These are phyloP conservation scores for Ceratobasidium sp. DNA, from an alignment of 1,284 basidiomycete species.

Conservation along the genomic window DNA sequence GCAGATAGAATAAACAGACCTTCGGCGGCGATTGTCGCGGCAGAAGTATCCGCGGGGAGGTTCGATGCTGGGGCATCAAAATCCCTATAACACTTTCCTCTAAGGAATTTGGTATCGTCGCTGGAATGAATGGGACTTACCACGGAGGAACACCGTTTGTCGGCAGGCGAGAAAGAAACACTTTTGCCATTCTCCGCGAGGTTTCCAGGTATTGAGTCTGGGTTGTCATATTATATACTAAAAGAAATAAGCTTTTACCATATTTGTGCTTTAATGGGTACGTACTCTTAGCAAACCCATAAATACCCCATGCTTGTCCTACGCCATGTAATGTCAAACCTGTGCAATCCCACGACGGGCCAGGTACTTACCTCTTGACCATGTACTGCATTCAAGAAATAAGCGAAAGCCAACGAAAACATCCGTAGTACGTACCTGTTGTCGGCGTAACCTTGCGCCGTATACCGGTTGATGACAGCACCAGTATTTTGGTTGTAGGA, in stretches of 20 bases:
- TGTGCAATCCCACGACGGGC: background rate
- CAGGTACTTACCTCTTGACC: constrained; percentile 60
- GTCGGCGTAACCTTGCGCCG: constrained; percentile 70
- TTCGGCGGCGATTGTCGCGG: constrained; percentile 67
- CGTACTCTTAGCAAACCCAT: constrained; percentile 74
- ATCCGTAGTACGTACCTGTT: constrained; percentile 55
- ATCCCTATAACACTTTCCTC: constrained; percentile 61
- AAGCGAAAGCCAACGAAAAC: background rate
- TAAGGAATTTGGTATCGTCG: constrained; percentile 13
- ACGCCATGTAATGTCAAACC: background rate
- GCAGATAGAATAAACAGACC: constrained; percentile 67
- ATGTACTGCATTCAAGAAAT: constrained; percentile 62
- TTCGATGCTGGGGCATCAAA: constrained; percentile 70
- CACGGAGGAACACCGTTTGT: constrained; percentile 67
- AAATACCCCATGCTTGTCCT: constrained; percentile 76
- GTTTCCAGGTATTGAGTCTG: constrained; percentile 65
- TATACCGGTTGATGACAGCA: constrained; percentile 63
- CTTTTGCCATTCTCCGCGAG: constrained; percentile 65
- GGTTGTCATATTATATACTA: constrained; percentile 68
- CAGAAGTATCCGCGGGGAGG: constrained; percentile 71
- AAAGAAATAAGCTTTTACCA: constrained; percentile 4
- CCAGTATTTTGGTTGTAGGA: constrained; percentile 74
- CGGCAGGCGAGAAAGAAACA: constrained; percentile 67
- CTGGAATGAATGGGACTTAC: constrained; percentile 52
- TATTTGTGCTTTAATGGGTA: constrained; percentile 38